Base-by-base conservation (phyloP, 2,329 filamentous ascomycete species). In the Xylariomycetidae sp. region DNA sequence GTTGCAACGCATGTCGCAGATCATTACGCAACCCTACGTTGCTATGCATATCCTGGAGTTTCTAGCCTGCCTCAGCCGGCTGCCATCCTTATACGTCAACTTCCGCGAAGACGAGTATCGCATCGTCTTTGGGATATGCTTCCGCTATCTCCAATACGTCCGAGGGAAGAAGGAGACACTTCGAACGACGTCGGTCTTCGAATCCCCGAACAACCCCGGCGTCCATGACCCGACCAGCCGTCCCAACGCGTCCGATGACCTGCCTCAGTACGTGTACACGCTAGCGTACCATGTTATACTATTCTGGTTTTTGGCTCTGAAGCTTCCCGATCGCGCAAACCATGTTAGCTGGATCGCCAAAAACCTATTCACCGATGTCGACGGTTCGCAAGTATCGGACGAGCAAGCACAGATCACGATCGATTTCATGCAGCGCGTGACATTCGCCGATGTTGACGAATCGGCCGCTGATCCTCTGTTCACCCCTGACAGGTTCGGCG, bases 31-130 rank as follows among this genome's bases (percentile, higher is more conserved):
- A 50, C 81, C 87, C 6, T 79, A 89, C 36, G 83, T 95, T 22
- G 88, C 90, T 8, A 83, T 95, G 40, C 92, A 98, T 53, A 94
- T 98, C 40, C 69, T 98, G 31, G 92, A 98, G 53, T 96, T 98
- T 52, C 67, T 98, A n/a, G 85, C 86, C 8, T 82, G 87, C 31
- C 72, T 98, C 18, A 88, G 89, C 33, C 81, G 90, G 22, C 67
- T 95, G 37, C 86, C 85, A 8, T 76, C 86, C 40, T 72, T 95
- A 2, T 93, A 89, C 53, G 79, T 86, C 53, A 93, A 95, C 52
- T 85, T 95, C 55, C 76, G 85, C 32, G 82, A 93, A 48, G 87
- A 95, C 25, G 89, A 96, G 51, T 95, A 90, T 58, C 85, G 86
- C 42, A 88, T 86, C 34, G 85, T 96, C 1, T 96, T 98, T 56